phyloP scores from a whole-genome alignment of 768 basidiomycete species.

The Sporobolomyces phaffii region DNA sequence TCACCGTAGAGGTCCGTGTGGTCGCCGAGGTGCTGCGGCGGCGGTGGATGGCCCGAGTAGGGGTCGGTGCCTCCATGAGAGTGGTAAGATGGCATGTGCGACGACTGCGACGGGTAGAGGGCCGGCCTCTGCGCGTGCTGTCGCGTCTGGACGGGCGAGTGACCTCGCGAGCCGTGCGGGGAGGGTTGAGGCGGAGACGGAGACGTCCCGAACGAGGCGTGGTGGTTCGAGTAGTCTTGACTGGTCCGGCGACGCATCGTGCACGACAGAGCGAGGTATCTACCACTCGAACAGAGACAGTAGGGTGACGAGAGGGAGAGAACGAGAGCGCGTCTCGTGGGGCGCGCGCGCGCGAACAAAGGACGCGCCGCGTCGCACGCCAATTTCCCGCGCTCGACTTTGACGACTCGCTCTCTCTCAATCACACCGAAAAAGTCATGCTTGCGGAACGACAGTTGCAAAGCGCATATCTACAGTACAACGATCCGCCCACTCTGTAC shows the following conservation, averaged over 20 bases:
- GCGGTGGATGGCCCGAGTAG: not conserved
- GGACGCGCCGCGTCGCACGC: too few species aligned
- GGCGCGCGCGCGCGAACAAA: too few species aligned
- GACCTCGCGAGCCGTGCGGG: not conserved
- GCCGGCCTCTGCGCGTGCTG: not conserved
- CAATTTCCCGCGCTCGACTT: too few species aligned
- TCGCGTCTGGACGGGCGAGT: not conserved
- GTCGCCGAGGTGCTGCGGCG: not conserved
- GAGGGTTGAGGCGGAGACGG: not conserved
- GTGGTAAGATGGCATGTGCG: not conserved
- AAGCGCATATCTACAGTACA: too few species aligned
- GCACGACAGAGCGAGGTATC: not conserved
- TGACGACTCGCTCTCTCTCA: too few species aligned
- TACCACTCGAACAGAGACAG: too few species aligned
- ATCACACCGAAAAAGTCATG: too few species aligned
- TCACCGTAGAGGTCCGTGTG: constrained; percentile 17
- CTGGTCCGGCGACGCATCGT: not conserved
- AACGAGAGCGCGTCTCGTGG: too few species aligned
- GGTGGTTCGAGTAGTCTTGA: not conserved
- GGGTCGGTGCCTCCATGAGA: not conserved
- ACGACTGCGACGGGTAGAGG: not conserved
- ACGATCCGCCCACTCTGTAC: too few species aligned
- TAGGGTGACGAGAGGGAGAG: too few species aligned
- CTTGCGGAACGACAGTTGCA: too few species aligned
- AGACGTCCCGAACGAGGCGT: not conserved